phyloP scores from a whole-genome alignment of 140 eudicot genomes.

The Flaveria floridana region DNA sequence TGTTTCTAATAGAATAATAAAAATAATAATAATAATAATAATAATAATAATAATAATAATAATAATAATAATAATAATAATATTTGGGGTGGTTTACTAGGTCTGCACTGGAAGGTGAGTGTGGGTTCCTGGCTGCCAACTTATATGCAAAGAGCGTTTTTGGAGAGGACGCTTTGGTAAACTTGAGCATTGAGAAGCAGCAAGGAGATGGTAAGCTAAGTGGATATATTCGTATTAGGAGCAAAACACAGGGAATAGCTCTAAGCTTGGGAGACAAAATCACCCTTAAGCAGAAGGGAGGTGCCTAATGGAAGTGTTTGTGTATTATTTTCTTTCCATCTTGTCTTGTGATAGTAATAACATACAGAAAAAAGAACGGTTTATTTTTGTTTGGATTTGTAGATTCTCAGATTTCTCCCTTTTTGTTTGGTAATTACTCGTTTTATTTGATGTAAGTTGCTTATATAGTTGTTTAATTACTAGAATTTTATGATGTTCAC shows the following conservation, averaged over 20 bases:
- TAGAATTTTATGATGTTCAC: too few species aligned
- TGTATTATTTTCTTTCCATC: background rate
- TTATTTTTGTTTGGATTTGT: background rate
- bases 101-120: too few species aligned
- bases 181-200: conserved; percentile 62
- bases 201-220: conserved; percentile 74
- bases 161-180: conserved; percentile 66
- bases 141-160: too few species aligned
- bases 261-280: conserved; percentile 92
- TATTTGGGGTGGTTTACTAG: conserved; percentile 33
- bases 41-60: too few species aligned
- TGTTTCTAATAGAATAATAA: too few species aligned
- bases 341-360: background rate
- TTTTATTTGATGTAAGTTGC: too few species aligned
- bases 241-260: conserved; percentile 96
- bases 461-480: too few species aligned
- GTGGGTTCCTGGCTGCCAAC: too few species aligned
- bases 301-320: conserved; percentile 35
- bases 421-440: too few species aligned
- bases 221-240: conserved; percentile 90
- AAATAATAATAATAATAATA: too few species aligned
- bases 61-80: too few species aligned
- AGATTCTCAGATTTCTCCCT: too few species aligned
- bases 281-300: conserved; percentile 93
- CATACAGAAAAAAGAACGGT: background rate